Percentiles rank a stretch among this genome's conserved stretches.
Evolutionary conservation across 495 filamentous ascomycete genomes (phyloP).

Genomic region (Penicillium waksmanii): DNA sequence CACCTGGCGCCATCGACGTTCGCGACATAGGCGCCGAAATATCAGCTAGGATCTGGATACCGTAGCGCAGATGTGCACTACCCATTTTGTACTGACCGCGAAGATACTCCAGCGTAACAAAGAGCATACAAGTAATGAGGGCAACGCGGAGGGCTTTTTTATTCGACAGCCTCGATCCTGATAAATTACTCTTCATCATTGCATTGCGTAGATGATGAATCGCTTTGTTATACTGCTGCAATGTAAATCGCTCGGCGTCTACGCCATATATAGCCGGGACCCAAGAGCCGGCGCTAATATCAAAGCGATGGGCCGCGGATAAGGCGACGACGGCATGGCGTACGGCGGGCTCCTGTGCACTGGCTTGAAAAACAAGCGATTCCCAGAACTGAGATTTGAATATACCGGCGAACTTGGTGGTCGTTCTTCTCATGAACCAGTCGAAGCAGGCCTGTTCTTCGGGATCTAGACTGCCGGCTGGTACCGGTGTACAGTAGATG

Average conservation of each 20-base stretch:
- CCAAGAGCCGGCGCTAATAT: conserved; percentile 9
- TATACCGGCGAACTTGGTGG: conserved; percentile 62
- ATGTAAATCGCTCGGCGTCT: conserved; percentile 21
- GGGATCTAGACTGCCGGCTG: conserved; percentile 29
- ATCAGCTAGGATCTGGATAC: conserved; percentile 29
- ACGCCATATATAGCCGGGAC: conserved; percentile 7
- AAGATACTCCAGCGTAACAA: conserved; percentile 55
- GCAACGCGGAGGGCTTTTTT: conserved; percentile 35
- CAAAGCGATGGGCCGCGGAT: conserved; percentile 61
- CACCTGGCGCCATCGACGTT: conserved; percentile 13
- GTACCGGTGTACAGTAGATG: conserved; percentile 25
- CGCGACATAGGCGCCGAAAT: conserved; percentile 10
- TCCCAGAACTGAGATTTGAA: conserved; percentile 67
- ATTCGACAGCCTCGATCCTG: neutral
- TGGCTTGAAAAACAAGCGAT: conserved; percentile 58
- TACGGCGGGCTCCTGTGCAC: conserved; percentile 62
- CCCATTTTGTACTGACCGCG: conserved; percentile 48
- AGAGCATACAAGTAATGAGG: conserved; percentile 56
- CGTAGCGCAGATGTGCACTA: conserved; percentile 50
- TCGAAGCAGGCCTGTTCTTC: conserved; percentile 61
- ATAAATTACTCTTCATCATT: neutral
- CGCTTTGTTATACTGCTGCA: conserved; percentile 33
- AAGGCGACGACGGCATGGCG: conserved; percentile 68
- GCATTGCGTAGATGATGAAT: conserved; percentile 16
- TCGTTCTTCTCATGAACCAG: conserved; percentile 60